These are phyloP conservation scores for Rhizopogon vesiculosus DNA, from an alignment of 768 basidiomycete genomes.

Conservation along the genomic window DNA sequence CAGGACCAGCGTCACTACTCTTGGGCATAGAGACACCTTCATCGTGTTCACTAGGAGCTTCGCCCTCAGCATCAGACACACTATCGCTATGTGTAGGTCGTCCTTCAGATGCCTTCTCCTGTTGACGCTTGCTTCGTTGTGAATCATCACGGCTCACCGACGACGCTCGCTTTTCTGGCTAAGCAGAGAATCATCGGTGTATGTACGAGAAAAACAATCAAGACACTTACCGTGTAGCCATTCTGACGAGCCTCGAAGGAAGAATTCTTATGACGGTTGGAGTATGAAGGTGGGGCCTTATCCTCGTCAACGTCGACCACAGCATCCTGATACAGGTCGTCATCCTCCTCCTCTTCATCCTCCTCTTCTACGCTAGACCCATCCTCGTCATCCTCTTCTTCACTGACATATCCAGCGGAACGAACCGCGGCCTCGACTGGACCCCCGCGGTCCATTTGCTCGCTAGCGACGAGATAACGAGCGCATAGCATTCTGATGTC, in stretches of 20 bases:
- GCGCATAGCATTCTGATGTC: slow-evolving; percentile 93
- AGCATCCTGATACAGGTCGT: slow-evolving; percentile 39
- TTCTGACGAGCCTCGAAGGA: slow-evolving; percentile 42
- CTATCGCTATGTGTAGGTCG: slow-evolving; percentile 29
- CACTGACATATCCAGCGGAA: slow-evolving; percentile 82
- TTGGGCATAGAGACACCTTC: not conserved
- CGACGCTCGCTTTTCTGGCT: slow-evolving; percentile 43
- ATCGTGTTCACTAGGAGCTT: slow-evolving; percentile 7
- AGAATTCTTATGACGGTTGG: slow-evolving; percentile 38
- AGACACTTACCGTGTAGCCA: slow-evolving; percentile 57
- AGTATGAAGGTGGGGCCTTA: slow-evolving; percentile 58
- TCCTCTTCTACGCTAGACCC: slow-evolving; percentile 45
- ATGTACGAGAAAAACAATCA: slow-evolving; percentile 1
- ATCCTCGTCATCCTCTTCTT: slow-evolving; percentile 67
- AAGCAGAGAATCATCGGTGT: slow-evolving; percentile 6
- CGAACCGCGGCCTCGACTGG: slow-evolving; percentile 92
- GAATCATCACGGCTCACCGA: slow-evolving; percentile 16
- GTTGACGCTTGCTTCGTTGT: slow-evolving; percentile 53
- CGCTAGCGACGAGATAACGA: slow-evolving; percentile 89
- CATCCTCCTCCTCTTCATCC: slow-evolving; percentile 46
- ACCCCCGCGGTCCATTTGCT: slow-evolving; percentile 88
- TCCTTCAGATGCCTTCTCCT: slow-evolving; percentile 72
- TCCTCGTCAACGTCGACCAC: slow-evolving; percentile 38
- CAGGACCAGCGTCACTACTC: slow-evolving; percentile 21
- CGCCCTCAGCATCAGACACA: slow-evolving; percentile 5